These are phyloP conservation scores for Aspergillus sp. DNA, from an alignment of 2,329 filamentous ascomycete species.

Conservation along the genomic window DNA sequence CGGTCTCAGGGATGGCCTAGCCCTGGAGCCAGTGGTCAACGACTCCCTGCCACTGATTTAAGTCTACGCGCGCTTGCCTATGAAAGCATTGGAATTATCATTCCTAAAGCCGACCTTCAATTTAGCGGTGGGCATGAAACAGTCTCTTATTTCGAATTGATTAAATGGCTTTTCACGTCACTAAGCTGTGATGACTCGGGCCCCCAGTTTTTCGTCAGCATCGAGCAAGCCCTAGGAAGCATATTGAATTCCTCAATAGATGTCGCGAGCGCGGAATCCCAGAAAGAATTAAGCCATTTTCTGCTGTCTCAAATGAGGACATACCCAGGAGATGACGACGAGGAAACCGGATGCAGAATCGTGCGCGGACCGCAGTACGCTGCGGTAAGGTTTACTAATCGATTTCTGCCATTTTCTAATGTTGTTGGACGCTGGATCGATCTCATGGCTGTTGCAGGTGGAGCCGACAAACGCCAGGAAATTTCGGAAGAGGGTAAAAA, in stretches of 20 bases:
- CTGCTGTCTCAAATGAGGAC: slow-evolving; percentile 68
- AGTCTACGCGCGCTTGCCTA: slow-evolving; percentile 78
- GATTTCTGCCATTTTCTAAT: slow-evolving; percentile 78
- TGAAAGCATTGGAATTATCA: slow-evolving; percentile 83
- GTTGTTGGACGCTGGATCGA: slow-evolving; percentile 83
- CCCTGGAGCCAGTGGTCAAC: slow-evolving; percentile 53
- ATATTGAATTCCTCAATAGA: slow-evolving; percentile 62
- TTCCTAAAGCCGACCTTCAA: slow-evolving; percentile 48
- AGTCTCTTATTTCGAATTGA: slow-evolving; percentile 52
- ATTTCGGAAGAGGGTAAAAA: slow-evolving; percentile 86
- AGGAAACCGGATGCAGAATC: slow-evolving; percentile 42
- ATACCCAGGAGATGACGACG: slow-evolving; percentile 40
- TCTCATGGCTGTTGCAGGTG: slow-evolving; percentile 71
- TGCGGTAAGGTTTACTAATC: slow-evolving; percentile 84
- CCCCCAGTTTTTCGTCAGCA: slow-evolving; percentile 75
- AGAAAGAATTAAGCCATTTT: slow-evolving; percentile 52
- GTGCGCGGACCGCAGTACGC: slow-evolving; percentile 78
- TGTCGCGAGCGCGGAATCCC: slow-evolving; percentile 43
- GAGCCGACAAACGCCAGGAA: slow-evolving; percentile 69
- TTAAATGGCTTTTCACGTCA: slow-evolving; percentile 79
- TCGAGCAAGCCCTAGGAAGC: slow-evolving; percentile 83
- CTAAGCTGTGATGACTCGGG: slow-evolving; percentile 75
- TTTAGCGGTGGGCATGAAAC: slow-evolving; percentile 32
- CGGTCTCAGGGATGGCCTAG: slow-evolving; percentile 80
- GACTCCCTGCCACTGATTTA: slow-evolving; percentile 60